Evolutionary conservation across 371 early-diverging fungal genomes (phyloP), one percentile per base, ranked within the genome.

Genomic region (Mortierella sp.): DNA sequence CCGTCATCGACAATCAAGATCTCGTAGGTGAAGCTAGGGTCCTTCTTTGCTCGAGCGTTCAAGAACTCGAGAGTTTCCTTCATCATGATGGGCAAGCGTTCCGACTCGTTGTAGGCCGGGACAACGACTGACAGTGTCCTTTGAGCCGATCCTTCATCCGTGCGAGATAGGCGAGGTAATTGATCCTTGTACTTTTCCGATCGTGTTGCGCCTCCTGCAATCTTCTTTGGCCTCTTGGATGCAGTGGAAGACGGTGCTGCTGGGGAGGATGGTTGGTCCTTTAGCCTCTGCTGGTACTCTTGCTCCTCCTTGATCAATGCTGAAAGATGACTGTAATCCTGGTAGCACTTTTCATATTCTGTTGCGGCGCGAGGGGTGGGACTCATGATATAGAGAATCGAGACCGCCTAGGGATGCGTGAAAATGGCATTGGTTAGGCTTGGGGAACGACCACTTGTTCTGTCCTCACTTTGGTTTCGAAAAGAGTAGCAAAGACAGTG

Each of bases 1-100:
- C 95, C 97, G 74, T 98, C 98, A 74, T 96, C 95, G 24, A 98
- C 93, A 27, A 98, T 80, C 31, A 98, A 78, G 60, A 98, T 85
- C 73, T 98, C 98, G 59, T 87, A 98, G 1, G 83, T 80, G 60
- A 89, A 90, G 2, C 46, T 54, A 0, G 64, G 28, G 22, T 88
- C 79, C 40, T 68, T 63, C 3, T 80, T 47, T 5, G 48, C 16
- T 45, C 81, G 74, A 1, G 59, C 50, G 54, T 87, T 82, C 51
- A 96, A 80, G 81, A 88, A 92, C 2, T 76, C 85, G 3, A 90
- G 70, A 0, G 95, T 84, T 53, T 95, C 96, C 43, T 87, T 81
- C 67, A 98, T 76, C 94, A 96, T 96, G 22, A 66, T 80, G 0
- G 94, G 93, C 55, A 98, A 77, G 16, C 98, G 88, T 61, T 87